Evolutionary conservation across 306 rosid species (phyloP).

Genomic region (Gastrolobium bilobum): DNA sequence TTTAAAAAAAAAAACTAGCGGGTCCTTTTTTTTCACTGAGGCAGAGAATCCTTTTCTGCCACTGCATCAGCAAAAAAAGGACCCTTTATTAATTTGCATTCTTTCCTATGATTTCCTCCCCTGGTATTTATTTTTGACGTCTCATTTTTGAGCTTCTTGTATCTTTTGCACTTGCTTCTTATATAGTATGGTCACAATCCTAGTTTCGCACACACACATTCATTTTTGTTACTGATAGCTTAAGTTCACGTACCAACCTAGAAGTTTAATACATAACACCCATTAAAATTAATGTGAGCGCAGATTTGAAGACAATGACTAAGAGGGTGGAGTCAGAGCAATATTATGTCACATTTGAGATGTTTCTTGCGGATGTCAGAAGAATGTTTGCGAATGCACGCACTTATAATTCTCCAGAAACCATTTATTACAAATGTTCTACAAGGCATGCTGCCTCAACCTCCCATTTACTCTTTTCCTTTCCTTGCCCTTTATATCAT

Average conservation of each 20-base stretch:
- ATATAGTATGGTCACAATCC: background rate
- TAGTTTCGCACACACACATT: background rate
- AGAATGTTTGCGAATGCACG: slow-evolving; percentile 95
- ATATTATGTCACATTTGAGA: slow-evolving; percentile 92
- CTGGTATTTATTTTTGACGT: background rate
- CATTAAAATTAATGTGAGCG: slow-evolving; percentile 32
- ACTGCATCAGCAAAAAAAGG: too few species aligned
- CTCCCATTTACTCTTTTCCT: slow-evolving; percentile 5
- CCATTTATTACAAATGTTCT: slow-evolving; percentile 91
- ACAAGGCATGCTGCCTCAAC: slow-evolving; percentile 59
- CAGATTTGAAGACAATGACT: slow-evolving; percentile 93
- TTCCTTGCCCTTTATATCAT: background rate
- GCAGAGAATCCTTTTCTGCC: too few species aligned
- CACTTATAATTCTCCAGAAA: slow-evolving; percentile 92
- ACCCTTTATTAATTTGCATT: background rate
- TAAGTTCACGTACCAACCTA: too few species aligned
- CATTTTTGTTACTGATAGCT: too few species aligned
- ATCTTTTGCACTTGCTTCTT: background rate
- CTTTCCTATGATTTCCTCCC: background rate
- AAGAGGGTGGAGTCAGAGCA: slow-evolving; percentile 98
- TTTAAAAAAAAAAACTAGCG: too few species aligned
- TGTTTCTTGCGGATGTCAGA: slow-evolving; percentile 91
- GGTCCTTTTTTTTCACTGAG: too few species aligned
- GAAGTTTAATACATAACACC: background rate
- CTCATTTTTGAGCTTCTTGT: slow-evolving; percentile 15